Evolutionary conservation across 2,329 filamentous ascomycete species (phyloP).

Genomic region (Colletotrichum australisinense): DNA sequence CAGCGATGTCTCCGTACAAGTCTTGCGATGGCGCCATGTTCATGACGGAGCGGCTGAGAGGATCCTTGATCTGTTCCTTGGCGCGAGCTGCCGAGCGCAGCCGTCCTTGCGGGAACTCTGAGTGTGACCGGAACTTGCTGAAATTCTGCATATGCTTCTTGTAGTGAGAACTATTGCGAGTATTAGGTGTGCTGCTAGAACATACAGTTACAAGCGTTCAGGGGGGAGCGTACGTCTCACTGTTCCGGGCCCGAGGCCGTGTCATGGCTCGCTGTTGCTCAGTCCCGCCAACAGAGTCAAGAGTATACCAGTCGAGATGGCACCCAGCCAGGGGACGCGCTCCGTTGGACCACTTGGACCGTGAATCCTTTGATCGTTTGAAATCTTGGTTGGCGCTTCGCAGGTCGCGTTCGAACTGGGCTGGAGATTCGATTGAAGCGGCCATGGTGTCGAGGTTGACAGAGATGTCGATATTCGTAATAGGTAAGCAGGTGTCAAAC

Average conservation of each 20-base stretch:
- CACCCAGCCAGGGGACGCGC: constrained; percentile 45
- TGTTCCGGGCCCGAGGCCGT: constrained; percentile 46
- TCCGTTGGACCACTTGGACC: constrained; percentile 56
- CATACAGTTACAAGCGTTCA: not conserved
- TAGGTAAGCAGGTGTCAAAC: not conserved
- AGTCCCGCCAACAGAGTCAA: constrained; percentile 38
- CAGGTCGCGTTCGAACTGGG: constrained; percentile 51
- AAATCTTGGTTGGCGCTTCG: constrained; percentile 55
- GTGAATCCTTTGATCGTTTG: constrained; percentile 57
- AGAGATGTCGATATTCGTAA: not conserved
- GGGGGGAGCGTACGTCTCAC: constrained; percentile 46
- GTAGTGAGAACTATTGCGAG: constrained; percentile 18
- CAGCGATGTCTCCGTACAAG: constrained; percentile 12
- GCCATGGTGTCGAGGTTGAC: constrained; percentile 38
- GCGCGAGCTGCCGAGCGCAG: constrained; percentile 48
- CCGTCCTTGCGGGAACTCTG: constrained; percentile 41
- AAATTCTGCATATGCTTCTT: constrained; percentile 47
- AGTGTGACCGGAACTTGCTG: constrained; percentile 47
- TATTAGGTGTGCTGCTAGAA: not conserved
- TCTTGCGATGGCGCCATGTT: constrained; percentile 43
- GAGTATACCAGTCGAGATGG: constrained; percentile 30
- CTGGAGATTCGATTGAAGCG: constrained; percentile 36
- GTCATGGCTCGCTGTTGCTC: constrained; percentile 47
- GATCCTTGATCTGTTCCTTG: constrained; percentile 49
- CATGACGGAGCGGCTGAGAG: constrained; percentile 48